Percentiles rank a stretch among this genome's conserved stretches.
These are phyloP conservation scores for Colletotrichum sidae DNA, from an alignment of 2,329 filamentous ascomycete genomes.

Conservation along the genomic window DNA sequence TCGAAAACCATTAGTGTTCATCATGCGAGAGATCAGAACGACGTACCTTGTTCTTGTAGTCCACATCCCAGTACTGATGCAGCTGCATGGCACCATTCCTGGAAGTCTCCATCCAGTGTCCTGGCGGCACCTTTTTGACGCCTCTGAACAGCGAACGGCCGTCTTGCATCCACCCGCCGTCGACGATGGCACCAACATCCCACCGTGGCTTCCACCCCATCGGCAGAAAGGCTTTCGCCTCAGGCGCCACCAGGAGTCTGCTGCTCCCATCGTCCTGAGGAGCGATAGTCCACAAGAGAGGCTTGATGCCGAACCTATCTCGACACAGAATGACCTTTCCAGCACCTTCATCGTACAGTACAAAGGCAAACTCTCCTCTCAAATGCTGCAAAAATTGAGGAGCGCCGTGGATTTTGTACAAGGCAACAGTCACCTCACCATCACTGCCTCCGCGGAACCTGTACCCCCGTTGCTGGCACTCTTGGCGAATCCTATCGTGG, in stretches of 20 bases:
- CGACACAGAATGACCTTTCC: constrained; percentile 56
- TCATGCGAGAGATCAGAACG: rapidly evolving
- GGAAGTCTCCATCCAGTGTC: constrained; percentile 54
- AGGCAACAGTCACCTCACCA: too few relatives aligned
- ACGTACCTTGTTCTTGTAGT: constrained; percentile 62
- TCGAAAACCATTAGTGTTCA: constrained; percentile 11
- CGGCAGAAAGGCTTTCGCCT: constrained; percentile 65
- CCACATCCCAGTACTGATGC: constrained; percentile 63
- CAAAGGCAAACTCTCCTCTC: constrained; percentile 65
- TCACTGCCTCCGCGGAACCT: too few relatives aligned
- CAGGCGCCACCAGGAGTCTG: constrained; percentile 60
- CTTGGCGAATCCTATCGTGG: too few relatives aligned
- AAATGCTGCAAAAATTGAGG: constrained; percentile 48
- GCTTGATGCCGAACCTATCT: constrained; percentile 70
- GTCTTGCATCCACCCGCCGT: constrained; percentile 58
- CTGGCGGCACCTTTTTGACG: constrained; percentile 57
- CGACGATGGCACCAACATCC: constrained; percentile 59
- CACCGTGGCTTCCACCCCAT: constrained; percentile 64
- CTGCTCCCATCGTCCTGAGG: constrained; percentile 28
- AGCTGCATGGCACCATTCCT: constrained; percentile 50
- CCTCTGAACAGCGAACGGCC: constrained; percentile 61
- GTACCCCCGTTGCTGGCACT: too few relatives aligned
- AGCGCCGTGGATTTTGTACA: too few relatives aligned
- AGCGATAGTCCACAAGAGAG: constrained; percentile 60
- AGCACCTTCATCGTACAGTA: constrained; percentile 57